Percentiles rank a stretch among this genome's conserved stretches.
Conservation (phyloP, 2,329 filamentous ascomycete genomes). For the Cadophora sp. region DNA sequence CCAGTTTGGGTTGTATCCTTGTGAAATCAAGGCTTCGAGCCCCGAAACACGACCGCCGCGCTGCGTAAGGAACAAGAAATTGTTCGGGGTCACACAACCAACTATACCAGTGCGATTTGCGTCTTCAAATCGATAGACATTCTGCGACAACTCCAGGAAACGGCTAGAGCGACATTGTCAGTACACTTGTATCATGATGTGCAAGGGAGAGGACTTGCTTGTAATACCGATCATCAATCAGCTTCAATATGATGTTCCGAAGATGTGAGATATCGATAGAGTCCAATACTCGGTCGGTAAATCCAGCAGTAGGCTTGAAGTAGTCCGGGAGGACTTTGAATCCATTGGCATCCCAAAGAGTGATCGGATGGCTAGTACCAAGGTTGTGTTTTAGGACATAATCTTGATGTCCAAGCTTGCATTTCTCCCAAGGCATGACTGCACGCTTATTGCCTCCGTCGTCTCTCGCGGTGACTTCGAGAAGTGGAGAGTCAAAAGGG, state of each 20-base stretch:
- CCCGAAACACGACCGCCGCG: conserved; percentile 67
- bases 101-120: conserved; percentile 60
- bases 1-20: conserved; percentile 70
- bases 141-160: conserved; percentile 74
- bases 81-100: conserved; percentile 72
- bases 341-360: conserved; percentile 63
- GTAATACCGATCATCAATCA: conserved; percentile 65
- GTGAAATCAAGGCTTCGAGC: conserved; percentile 67
- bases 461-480: conserved; percentile 48
- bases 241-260: conserved; percentile 51
- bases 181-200: conserved; percentile 16
- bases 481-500: conserved; percentile 57
- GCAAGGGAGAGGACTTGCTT: conserved; percentile 47
- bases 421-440: conserved; percentile 57
- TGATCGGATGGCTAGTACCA: conserved; percentile 63
- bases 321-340: conserved; percentile 61
- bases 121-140: conserved; percentile 66
- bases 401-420: conserved; percentile 64
- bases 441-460: conserved; percentile 31
- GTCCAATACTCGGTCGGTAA: conserved; percentile 69
- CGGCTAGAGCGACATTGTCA: conserved; percentile 46
- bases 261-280: conserved; percentile 68
- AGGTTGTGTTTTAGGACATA: conserved; percentile 58
- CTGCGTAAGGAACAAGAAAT: conserved; percentile 65
- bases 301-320: conserved; percentile 54